Conservation (phyloP, 179 eudicot genomes). For the Drosera spatulata region DNA sequence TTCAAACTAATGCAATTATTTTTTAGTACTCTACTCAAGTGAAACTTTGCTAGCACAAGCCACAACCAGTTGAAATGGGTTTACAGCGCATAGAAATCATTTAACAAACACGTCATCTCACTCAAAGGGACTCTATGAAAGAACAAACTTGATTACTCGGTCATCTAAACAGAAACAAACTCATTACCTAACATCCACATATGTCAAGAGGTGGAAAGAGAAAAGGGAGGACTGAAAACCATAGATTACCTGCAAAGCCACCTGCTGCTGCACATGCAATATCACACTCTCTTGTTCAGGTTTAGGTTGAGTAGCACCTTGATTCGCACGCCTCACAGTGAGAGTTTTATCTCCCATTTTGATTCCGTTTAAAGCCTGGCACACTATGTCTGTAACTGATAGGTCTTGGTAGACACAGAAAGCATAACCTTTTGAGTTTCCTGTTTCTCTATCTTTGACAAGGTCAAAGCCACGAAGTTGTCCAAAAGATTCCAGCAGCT, state of each 20-base stretch:
- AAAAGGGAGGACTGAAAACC: background rate
- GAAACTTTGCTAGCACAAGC: too few relatives aligned
- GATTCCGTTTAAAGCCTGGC: slow-evolving; percentile 94
- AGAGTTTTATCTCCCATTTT: slow-evolving; percentile 85
- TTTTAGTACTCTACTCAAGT: too few relatives aligned
- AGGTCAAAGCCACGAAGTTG: slow-evolving; percentile 88
- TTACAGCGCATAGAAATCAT: too few relatives aligned
- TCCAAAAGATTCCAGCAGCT: slow-evolving; percentile 91
- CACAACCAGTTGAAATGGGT: too few relatives aligned
- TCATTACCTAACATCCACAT: background rate
- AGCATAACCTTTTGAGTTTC: slow-evolving; percentile 97
- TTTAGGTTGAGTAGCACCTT: slow-evolving; percentile 78
- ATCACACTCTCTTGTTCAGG: slow-evolving; percentile 95
- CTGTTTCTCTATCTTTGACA: slow-evolving; percentile 96
- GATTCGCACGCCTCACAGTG: slow-evolving; percentile 96
- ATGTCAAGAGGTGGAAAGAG: background rate
- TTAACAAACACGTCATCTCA: too few relatives aligned
- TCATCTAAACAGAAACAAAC: too few relatives aligned
- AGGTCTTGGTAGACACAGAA: slow-evolving; percentile 91
- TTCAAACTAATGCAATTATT: too few relatives aligned
- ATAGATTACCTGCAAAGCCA: slow-evolving; percentile 66
- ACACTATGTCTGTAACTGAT: slow-evolving; percentile 82
- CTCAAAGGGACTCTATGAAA: too few relatives aligned
- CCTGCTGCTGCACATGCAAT: slow-evolving; percentile 92
- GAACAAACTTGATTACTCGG: too few relatives aligned